Percentiles rank a stretch among this genome's conserved stretches.
Evolutionary conservation across 228 moss, liverwort and hornwort species (phyloP).

Genomic region (Sphagnum magellanicum): DNA sequence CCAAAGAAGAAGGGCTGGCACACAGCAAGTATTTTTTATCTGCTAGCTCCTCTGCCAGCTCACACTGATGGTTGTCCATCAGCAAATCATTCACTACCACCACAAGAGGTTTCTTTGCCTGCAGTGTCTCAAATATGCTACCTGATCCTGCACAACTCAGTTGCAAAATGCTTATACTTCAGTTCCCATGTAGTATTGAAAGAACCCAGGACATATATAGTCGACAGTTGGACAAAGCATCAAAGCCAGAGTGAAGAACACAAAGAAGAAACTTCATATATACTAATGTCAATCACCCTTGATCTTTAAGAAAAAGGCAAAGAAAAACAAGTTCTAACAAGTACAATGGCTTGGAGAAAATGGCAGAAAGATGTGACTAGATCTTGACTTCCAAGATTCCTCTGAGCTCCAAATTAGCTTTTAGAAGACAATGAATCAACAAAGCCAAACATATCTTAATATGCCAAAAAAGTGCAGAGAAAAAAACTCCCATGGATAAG

Average conservation of each 20-base stretch:
- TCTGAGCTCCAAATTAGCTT: too few species aligned
- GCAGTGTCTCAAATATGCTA: constrained; percentile 83
- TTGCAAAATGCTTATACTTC: neutral
- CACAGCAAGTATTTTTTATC: constrained; percentile 44
- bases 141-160: constrained; percentile 58
- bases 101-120: constrained; percentile 62
- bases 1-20: constrained; percentile 54
- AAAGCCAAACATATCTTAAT: too few species aligned
- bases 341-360: neutral
- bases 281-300: neutral
- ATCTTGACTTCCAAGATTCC: too few species aligned
- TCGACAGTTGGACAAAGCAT: neutral
- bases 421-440: too few species aligned
- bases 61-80: constrained; percentile 97
- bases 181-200: neutral
- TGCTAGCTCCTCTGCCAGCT: constrained; percentile 66
- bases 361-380: too few species aligned
- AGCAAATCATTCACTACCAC: constrained; percentile 89
- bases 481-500: too few species aligned
- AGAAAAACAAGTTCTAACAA: neutral
- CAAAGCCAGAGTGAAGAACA: neutral
- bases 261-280: neutral
- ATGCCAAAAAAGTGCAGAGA: too few species aligned
- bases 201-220: too few species aligned
- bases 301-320: neutral